These are phyloP conservation scores for Pichia deserticola DNA, from an alignment of 805 yeast genomes.

Conservation along the genomic window DNA sequence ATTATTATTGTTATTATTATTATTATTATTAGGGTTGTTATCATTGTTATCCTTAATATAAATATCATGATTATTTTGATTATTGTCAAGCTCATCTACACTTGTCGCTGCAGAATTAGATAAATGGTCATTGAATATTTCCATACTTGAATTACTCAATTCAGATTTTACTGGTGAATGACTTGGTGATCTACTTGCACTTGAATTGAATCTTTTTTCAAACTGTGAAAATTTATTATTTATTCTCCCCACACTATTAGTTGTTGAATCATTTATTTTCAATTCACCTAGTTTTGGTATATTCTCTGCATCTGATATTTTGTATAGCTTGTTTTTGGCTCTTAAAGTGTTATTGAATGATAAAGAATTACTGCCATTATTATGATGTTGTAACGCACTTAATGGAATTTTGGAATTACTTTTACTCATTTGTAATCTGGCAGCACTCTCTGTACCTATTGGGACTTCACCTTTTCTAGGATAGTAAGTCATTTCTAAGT, in stretches of 20 bases:
- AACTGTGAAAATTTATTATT: background rate
- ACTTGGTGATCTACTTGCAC: background rate
- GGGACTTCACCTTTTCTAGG: slow-evolving; percentile 39
- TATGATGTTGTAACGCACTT: background rate
- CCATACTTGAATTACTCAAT: background rate
- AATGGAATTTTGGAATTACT: background rate
- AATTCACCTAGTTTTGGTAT: slow-evolving; percentile 8
- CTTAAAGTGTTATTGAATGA: background rate
- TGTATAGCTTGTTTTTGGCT: background rate
- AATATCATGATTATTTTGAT: background rate
- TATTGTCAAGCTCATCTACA: too few relatives aligned
- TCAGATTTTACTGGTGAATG: slow-evolving; percentile 1
- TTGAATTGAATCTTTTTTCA: background rate
- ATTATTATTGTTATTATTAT: too few relatives aligned
- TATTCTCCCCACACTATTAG: background rate
- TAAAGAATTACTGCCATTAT: background rate
- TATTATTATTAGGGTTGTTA: background rate
- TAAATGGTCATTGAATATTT: background rate
- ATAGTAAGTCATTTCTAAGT: slow-evolving; percentile 86
- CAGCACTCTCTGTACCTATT: slow-evolving; percentile 18
- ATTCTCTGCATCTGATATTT: slow-evolving; percentile 3
- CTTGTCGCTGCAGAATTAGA: background rate
- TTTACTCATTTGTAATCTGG: slow-evolving; percentile 11
- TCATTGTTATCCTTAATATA: background rate
- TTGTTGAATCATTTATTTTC: background rate